phyloP scores from a whole-genome alignment of 2,329 filamentous ascomycete species.

The Colletotrichum orbiculare region DNA sequence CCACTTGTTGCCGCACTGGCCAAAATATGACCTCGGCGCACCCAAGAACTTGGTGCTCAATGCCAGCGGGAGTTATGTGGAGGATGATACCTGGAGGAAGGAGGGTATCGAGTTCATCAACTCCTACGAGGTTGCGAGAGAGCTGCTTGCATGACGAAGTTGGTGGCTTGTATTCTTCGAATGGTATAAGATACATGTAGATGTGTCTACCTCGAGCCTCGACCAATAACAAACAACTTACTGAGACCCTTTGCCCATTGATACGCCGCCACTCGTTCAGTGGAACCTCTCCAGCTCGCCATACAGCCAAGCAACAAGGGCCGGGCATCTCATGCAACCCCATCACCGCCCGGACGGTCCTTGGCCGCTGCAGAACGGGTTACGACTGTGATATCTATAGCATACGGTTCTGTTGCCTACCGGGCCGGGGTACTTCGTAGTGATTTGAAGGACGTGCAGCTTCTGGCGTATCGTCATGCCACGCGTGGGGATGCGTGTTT shows the following conservation, averaged over 20 bases:
- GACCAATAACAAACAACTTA: not conserved
- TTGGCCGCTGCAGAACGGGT: not conserved
- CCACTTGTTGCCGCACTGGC: slow-evolving; percentile 52
- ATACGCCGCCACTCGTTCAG: too few relatives aligned
- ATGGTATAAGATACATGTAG: not conserved
- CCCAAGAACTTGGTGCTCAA: slow-evolving; percentile 60
- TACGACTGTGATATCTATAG: slow-evolving; percentile 23
- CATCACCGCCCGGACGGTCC: slow-evolving; percentile 12
- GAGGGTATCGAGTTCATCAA: slow-evolving; percentile 59
- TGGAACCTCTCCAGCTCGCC: not conserved
- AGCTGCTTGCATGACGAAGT: slow-evolving; percentile 43
- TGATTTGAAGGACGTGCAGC: too few relatives aligned
- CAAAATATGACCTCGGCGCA: slow-evolving; percentile 48
- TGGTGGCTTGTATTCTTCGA: not conserved
- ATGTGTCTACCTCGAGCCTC: not conserved
- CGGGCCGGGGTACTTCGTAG: not conserved
- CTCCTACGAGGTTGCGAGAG: slow-evolving; percentile 48
- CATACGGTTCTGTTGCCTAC: not conserved
- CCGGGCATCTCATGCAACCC: slow-evolving; percentile 6
- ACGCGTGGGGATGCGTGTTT: too few relatives aligned
- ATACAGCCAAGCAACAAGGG: slow-evolving; percentile 6
- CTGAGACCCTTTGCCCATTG: too few relatives aligned
- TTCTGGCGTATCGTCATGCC: too few relatives aligned
- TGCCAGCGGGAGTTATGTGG: slow-evolving; percentile 54
- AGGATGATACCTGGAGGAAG: slow-evolving; percentile 59